Base-by-base conservation (phyloP, 2,329 filamentous ascomycete genomes). In the Fusarium sp. region DNA sequence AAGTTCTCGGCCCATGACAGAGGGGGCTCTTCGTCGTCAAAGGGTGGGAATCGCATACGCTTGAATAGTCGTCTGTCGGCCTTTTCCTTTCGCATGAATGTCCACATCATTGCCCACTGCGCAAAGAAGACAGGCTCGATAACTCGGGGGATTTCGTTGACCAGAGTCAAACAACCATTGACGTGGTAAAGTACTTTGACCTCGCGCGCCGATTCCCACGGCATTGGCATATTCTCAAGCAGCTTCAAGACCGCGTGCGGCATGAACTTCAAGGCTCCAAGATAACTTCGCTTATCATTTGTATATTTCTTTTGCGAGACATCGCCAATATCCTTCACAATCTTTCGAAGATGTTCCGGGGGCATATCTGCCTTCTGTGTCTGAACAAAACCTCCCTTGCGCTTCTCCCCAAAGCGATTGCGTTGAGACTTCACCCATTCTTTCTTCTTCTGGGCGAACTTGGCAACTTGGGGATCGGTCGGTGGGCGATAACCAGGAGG, bases 81-180 rank as follows among this genome's bases (percentile, higher is more conserved):
- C 85, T 99, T 99, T 78, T 99, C 96, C 74, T 96, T 92, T 74
- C 96, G 90, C 96, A 99, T 99, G 44, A 92, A 93, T 26, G 97
- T 90, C 96, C 96, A 99, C 96, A 99, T 99, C 55, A 95, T 97
- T 14, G 96, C 96, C 96, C 96, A 99, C 79, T 99, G 96, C 58
- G 96, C 96, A 77, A 97, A 94, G 80, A 97, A 99, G 6, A 99
- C 92, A 0, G 96, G 96, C 77, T 98, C 96, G 75, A 99, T 98
- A 56, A 99, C 96, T 74, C 96, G 89, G 15, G 96, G 96, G 8
- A 91, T 93, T 83, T 99, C 96, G 78, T 99, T 99, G 75, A 99
- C 96, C 56, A 99, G 83, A 3, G 96, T 99, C 80, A 99, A 81
- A 76, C 96, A 99, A 30, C 96, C 96, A 75, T 99, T 99, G 74